Conservation (phyloP, 2,329 filamentous ascomycete species). For the Penicillium sp. region DNA sequence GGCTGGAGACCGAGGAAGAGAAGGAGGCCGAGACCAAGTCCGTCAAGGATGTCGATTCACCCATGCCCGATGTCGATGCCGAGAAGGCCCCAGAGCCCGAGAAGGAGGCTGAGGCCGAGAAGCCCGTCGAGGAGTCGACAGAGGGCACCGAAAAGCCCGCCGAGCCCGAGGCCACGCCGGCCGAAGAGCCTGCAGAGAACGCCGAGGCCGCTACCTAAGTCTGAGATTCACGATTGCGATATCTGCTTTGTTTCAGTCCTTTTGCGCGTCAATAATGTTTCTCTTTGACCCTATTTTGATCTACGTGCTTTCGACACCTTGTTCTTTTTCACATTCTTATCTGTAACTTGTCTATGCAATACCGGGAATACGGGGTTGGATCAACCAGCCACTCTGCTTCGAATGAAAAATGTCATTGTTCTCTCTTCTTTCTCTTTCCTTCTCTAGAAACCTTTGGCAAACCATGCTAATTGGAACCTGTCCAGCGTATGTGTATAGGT, state of each 20-base stretch:
- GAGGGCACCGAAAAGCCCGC: conserved; percentile 27
- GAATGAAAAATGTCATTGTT: conserved; percentile 17
- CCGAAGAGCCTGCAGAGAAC: conserved; percentile 22
- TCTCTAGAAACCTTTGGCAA: no score
- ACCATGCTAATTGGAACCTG: no score
- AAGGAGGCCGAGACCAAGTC: conserved; percentile 37
- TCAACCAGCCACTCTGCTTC: conserved; percentile 12
- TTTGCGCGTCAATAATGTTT: conserved; percentile 19
- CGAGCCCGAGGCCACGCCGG: conserved; percentile 30
- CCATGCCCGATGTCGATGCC: conserved; percentile 42
- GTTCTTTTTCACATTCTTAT: conserved; percentile 7
- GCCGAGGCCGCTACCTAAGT: conserved; percentile 29
- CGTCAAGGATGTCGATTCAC: conserved; percentile 37
- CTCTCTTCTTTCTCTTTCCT: not conserved
- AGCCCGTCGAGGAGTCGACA: not conserved
- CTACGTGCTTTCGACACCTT: conserved; percentile 7
- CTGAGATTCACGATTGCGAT: conserved; percentile 8
- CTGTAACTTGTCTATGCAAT: conserved; percentile 12
- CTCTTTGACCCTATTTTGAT: conserved; percentile 13
- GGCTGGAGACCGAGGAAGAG: conserved; percentile 34
- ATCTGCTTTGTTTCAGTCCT: conserved; percentile 5
- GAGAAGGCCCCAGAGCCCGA: conserved; percentile 33
- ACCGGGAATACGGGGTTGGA: conserved; percentile 14
- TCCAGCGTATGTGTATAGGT: no score
- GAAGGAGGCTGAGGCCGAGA: conserved; percentile 40